These are phyloP conservation scores for Xerocomellus chrysenteron DNA, from an alignment of 768 basidiomycete genomes.

Conservation along the genomic window DNA sequence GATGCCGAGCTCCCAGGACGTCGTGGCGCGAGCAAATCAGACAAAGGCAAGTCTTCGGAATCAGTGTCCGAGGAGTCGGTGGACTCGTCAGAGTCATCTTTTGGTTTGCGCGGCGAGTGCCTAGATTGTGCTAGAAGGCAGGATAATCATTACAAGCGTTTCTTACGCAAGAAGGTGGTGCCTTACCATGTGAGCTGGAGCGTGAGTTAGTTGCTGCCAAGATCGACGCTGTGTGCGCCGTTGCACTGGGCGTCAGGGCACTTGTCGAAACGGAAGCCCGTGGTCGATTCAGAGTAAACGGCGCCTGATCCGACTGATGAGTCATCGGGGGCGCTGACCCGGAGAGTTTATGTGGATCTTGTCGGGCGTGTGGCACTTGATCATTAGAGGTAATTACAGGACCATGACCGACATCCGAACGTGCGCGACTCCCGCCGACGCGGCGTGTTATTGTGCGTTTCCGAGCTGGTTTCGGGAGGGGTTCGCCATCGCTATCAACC, in stretches of 20 bases:
- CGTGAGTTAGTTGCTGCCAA: slow-evolving; percentile 35
- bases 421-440: slow-evolving; percentile 1
- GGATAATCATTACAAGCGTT: neutral
- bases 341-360: slow-evolving; percentile 12
- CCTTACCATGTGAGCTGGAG: slow-evolving; percentile 31
- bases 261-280: slow-evolving; percentile 60
- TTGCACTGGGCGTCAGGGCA: slow-evolving; percentile 51
- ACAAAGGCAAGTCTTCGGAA: slow-evolving; percentile 64
- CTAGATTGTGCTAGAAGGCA: slow-evolving; percentile 3
- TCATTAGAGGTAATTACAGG: neutral
- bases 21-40: slow-evolving; percentile 56
- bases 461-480: slow-evolving; percentile 34
- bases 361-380: neutral
- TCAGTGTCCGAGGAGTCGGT: slow-evolving; percentile 39
- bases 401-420: slow-evolving; percentile 23
- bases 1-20: slow-evolving; percentile 65
- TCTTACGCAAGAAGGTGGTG: neutral
- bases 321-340: slow-evolving; percentile 33
- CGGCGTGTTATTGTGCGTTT: slow-evolving; percentile 36
- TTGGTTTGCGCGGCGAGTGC: slow-evolving; percentile 1
- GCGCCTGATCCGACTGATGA: slow-evolving; percentile 2
- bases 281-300: slow-evolving; percentile 23
- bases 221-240: slow-evolving; percentile 50
- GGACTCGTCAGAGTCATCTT: slow-evolving; percentile 24
- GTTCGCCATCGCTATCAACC: slow-evolving; percentile 35